Evolutionary conservation across 129 eudicot species (phyloP).

Genomic region (Lactuca sativa): DNA sequence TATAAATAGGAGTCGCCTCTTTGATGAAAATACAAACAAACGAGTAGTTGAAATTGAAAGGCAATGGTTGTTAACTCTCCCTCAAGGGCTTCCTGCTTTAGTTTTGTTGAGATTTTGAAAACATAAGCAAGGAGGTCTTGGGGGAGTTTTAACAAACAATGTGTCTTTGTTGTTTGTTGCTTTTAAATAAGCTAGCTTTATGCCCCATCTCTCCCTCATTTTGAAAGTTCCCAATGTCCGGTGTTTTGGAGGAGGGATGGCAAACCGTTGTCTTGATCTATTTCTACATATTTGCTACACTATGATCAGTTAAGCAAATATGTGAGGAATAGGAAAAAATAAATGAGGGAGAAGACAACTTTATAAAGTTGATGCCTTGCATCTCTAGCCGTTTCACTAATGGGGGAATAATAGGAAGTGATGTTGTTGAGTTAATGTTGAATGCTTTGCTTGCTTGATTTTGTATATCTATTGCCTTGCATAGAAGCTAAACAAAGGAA

Average conservation of each 20-base stretch:
- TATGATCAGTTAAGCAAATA: too few species aligned
- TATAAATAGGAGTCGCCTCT: constrained; percentile 24
- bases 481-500: too few species aligned
- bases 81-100: constrained; percentile 62
- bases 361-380: too few species aligned
- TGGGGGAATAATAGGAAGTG: too few species aligned
- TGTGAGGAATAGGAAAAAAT: too few species aligned
- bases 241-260: constrained; percentile 38
- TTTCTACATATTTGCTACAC: not conserved
- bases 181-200: constrained; percentile 23
- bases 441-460: not conserved
- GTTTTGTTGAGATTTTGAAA: not conserved
- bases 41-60: constrained; percentile 24
- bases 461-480: not conserved
- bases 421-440: not conserved
- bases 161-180: constrained; percentile 13
- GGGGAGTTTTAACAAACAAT: constrained; percentile 38
- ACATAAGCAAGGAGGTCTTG: constrained; percentile 36
- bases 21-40: constrained; percentile 1
- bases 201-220: constrained; percentile 46
- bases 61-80: constrained; percentile 59
- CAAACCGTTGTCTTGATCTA: constrained; percentile 36
- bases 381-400: not conserved
- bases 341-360: too few species aligned
- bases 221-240: constrained; percentile 28